Conservation (phyloP, 371 early-diverging fungal genomes). For the Mortierella sp. region DNA sequence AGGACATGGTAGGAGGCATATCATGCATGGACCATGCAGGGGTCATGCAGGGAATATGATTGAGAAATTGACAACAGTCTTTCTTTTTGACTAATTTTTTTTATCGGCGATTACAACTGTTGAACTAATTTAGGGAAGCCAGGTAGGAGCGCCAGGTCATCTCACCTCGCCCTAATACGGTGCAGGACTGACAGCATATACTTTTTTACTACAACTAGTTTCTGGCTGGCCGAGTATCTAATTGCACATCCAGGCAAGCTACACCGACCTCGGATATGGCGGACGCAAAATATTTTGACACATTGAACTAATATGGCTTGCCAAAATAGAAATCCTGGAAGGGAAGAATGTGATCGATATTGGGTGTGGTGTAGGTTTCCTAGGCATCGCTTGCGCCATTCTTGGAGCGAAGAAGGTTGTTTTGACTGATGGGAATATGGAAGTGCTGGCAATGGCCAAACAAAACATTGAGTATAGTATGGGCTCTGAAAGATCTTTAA, state of each 20-base stretch:
- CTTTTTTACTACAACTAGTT: slow-evolving; percentile 11
- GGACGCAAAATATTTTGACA: background rate
- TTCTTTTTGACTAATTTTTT: background rate
- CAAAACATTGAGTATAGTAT: slow-evolving; percentile 50
- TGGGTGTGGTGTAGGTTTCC: slow-evolving; percentile 54
- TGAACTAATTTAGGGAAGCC: slow-evolving; percentile 32
- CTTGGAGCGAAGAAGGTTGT: slow-evolving; percentile 45
- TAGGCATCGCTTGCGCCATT: slow-evolving; percentile 44
- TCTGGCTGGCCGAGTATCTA: slow-evolving; percentile 49
- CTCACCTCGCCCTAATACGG: too few relatives aligned
- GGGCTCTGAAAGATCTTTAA: background rate
- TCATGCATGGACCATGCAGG: too few relatives aligned
- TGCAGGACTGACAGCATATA: background rate
- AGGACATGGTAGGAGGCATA: slow-evolving; percentile 36
- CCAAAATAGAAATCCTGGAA: slow-evolving; percentile 24
- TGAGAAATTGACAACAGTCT: background rate
- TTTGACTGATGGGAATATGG: slow-evolving; percentile 48
- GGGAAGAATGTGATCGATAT: slow-evolving; percentile 52
- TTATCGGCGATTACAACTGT: background rate
- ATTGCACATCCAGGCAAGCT: slow-evolving; percentile 48
- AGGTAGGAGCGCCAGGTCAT: slow-evolving; percentile 22
- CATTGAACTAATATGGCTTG: background rate
- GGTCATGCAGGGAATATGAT: background rate
- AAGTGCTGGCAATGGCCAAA: slow-evolving; percentile 41
- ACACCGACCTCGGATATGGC: background rate